Percentiles rank a stretch among this genome's conserved stretches.
Evolutionary conservation across 2,329 filamentous ascomycete species (phyloP).

Genomic region (Huntiella moniliformis): DNA sequence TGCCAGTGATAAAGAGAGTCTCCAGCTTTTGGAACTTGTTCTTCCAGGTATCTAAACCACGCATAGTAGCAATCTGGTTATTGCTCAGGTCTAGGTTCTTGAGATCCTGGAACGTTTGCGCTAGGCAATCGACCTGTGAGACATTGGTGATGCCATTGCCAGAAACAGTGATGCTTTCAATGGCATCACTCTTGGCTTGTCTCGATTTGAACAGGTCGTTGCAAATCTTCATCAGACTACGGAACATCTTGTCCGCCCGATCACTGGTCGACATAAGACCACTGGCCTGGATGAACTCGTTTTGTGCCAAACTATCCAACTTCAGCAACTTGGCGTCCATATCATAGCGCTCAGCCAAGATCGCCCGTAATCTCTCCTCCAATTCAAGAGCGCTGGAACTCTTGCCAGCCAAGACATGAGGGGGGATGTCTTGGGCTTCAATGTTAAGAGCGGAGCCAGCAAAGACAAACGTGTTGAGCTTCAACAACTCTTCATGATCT

Average conservation of each 20-base stretch:
- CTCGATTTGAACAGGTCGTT: slow-evolving; percentile 55
- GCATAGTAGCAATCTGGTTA: slow-evolving; percentile 55
- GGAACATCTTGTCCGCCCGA: slow-evolving; percentile 72
- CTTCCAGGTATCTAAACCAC: slow-evolving; percentile 55
- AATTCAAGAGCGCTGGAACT: slow-evolving; percentile 38
- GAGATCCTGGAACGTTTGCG: slow-evolving; percentile 64
- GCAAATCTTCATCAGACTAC: slow-evolving; percentile 74
- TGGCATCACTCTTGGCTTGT: slow-evolving; percentile 55
- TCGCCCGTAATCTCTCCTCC: slow-evolving; percentile 48
- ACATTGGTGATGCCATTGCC: slow-evolving; percentile 64
- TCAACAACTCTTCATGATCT: slow-evolving; percentile 44
- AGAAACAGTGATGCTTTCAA: slow-evolving; percentile 65
- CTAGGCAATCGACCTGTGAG: slow-evolving; percentile 51
- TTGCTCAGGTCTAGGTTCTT: slow-evolving; percentile 77
- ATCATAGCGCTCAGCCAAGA: slow-evolving; percentile 61
- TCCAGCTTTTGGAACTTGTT: slow-evolving; percentile 61
- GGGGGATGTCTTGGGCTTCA: slow-evolving; percentile 2
- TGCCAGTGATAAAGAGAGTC: slow-evolving; percentile 60
- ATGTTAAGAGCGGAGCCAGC: slow-evolving; percentile 39
- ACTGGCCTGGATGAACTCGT: slow-evolving; percentile 51
- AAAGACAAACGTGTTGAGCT: slow-evolving; percentile 50
- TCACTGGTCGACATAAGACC: slow-evolving; percentile 57
- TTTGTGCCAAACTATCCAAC: slow-evolving; percentile 57
- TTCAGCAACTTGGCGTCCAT: slow-evolving; percentile 56
- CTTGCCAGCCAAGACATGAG: slow-evolving; percentile 15